Evolutionary conservation across 129 eudicot genomes (phyloP).

Genomic region (Oenanthe sinensis): DNA sequence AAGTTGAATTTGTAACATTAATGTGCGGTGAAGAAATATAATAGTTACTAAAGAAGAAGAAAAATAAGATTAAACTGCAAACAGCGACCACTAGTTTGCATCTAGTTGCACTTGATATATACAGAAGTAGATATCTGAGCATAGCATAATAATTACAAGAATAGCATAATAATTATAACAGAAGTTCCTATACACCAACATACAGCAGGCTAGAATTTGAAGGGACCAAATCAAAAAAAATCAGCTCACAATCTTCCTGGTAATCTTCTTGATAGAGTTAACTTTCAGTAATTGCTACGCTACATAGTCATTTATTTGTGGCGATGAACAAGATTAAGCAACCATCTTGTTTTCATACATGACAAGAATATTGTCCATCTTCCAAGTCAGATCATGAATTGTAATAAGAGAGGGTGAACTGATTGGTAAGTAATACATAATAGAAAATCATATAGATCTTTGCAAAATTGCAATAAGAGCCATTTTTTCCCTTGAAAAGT

Average conservation of each 20-base stretch:
- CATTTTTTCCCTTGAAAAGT: background rate
- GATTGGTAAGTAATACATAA: background rate
- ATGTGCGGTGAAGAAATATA: conserved; percentile 4
- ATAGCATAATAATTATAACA: background rate
- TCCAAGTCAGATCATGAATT: background rate
- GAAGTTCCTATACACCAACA: background rate
- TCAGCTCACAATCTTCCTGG: background rate
- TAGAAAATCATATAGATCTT: too few relatives aligned
- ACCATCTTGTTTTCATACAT: background rate
- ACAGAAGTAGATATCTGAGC: background rate
- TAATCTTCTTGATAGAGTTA: background rate
- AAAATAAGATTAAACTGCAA: background rate
- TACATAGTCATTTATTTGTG: background rate
- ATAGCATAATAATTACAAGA: background rate
- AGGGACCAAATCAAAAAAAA: background rate
- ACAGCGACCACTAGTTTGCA: background rate
- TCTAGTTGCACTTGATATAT: background rate
- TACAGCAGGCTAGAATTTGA: background rate
- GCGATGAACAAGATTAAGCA: background rate
- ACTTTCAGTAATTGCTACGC: background rate
- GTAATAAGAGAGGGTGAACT: too few relatives aligned
- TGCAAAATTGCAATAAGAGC: background rate
- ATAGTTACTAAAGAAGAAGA: background rate
- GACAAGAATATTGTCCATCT: background rate
- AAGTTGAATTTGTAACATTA: background rate